A percentile compares a stretch with the other conserved stretches of the same genome.
phyloP scores from a whole-genome alignment of 2,329 filamentous ascomycete genomes.

The Trichoderma gracile region DNA sequence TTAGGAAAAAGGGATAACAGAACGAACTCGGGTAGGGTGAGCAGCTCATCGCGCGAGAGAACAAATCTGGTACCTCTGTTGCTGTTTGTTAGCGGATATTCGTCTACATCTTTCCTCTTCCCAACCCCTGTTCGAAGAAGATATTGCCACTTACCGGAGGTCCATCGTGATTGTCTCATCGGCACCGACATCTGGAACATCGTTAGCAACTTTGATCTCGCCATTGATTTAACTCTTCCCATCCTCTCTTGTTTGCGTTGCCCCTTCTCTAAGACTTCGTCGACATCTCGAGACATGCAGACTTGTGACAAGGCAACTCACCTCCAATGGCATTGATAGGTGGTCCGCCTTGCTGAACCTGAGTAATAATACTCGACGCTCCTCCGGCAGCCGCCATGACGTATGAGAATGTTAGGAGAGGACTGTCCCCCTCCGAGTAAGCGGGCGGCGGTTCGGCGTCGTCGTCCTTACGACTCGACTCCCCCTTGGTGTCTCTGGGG shows the following conservation, averaged over 20 bases:
- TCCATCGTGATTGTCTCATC: constrained; percentile 96
- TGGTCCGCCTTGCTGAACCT: constrained; percentile 91
- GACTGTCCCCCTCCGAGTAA: constrained; percentile 92
- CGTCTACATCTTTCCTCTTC: neutral
- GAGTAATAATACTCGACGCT: constrained; percentile 97
- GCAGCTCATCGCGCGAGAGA: constrained; percentile 87
- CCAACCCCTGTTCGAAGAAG: neutral
- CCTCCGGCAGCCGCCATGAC: constrained; percentile 97
- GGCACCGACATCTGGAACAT: constrained; percentile 66
- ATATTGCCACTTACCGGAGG: constrained; percentile 66
- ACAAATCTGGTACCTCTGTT: constrained; percentile 87
- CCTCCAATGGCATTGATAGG: constrained; percentile 88
- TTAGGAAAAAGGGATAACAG: constrained; percentile 97
- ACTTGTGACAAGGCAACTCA: constrained; percentile 43
- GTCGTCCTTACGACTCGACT: constrained; percentile 71
- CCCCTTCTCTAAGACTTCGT: neutral
- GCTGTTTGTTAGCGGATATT: constrained; percentile 32
- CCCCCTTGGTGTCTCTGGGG: constrained; percentile 76
- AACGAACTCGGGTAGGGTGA: constrained; percentile 96
- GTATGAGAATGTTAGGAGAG: constrained; percentile 89
- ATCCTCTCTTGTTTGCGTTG: neutral
- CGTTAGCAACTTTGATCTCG: constrained; percentile 7
- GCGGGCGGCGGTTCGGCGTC: constrained; percentile 93
- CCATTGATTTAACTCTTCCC: neutral
- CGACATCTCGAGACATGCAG: neutral